Evolutionary conservation across 2,329 filamentous ascomycete genomes (phyloP).

Genomic region (Raffaelea arxii): DNA sequence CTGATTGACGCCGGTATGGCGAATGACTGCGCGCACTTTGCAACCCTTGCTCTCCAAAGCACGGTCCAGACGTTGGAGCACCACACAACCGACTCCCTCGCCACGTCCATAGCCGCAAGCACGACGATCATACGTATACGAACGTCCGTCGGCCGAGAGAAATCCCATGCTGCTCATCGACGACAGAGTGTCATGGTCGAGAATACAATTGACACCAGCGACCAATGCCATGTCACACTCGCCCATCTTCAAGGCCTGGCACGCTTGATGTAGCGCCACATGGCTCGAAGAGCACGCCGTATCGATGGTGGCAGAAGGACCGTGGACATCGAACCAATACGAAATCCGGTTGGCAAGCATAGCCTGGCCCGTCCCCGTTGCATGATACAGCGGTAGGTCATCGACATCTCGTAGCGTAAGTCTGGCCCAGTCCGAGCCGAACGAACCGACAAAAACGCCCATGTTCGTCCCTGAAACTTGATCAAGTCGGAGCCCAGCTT

Average conservation of each 20-base stretch:
- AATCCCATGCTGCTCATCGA: constrained; percentile 32
- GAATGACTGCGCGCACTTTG: constrained; percentile 34
- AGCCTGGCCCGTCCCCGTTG: constrained; percentile 30
- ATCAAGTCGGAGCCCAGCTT: too few relatives aligned
- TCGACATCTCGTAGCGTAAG: constrained; percentile 23
- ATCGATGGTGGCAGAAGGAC: constrained; percentile 38
- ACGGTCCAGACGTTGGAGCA: constrained; percentile 39
- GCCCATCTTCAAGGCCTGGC: constrained; percentile 28
- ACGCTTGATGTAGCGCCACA: constrained; percentile 34
- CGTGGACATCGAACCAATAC: constrained; percentile 36
- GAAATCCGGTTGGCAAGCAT: constrained; percentile 36
- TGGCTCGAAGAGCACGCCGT: constrained; percentile 40
- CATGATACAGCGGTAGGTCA: constrained; percentile 25
- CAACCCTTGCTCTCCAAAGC: constrained; percentile 43
- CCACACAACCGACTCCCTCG: constrained; percentile 40
- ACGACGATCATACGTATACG: constrained; percentile 35
- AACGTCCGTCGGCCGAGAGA: constrained; percentile 33
- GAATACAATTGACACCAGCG: constrained; percentile 32
- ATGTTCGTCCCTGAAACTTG: too few relatives aligned
- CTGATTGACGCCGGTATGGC: constrained; percentile 36
- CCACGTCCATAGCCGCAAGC: constrained; percentile 50
- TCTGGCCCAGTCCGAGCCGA: too few relatives aligned
- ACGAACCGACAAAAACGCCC: too few relatives aligned
- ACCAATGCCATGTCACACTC: constrained; percentile 31
- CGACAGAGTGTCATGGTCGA: constrained; percentile 33